phyloP scores from a whole-genome alignment of 768 basidiomycete genomes.

The Mycena polygramma region DNA sequence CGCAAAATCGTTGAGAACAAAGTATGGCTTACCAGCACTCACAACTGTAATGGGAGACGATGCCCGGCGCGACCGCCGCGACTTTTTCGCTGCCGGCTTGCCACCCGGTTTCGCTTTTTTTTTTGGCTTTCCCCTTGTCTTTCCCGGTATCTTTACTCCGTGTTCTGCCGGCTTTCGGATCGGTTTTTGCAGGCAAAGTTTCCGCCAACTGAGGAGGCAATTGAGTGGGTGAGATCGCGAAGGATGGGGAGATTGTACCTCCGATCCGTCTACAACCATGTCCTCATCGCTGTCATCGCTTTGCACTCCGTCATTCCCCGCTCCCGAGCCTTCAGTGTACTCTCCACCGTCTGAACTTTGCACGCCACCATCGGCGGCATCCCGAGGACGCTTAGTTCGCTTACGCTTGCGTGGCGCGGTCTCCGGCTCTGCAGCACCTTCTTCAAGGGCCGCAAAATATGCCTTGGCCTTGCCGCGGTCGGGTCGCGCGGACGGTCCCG shows the following conservation, averaged over 20 bases:
- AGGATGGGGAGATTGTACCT: not conserved
- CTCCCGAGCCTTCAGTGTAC: not conserved
- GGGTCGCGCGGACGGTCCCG: slow-evolving; percentile 11
- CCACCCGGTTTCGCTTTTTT: not conserved
- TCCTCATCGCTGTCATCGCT: not conserved
- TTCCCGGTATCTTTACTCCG: slow-evolving; percentile 5
- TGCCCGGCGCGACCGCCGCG: no score
- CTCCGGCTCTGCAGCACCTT: slow-evolving; percentile 8
- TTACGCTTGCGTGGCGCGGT: not conserved
- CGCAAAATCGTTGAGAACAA: no score
- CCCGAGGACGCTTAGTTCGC: not conserved
- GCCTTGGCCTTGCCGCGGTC: not conserved
- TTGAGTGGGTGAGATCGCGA: no score
- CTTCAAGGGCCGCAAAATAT: not conserved
- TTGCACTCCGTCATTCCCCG: no score
- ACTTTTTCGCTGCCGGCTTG: slow-evolving; percentile 3
- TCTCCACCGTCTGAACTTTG: not conserved
- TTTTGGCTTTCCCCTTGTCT: not conserved
- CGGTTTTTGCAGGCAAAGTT: slow-evolving; percentile 7
- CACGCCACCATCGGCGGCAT: not conserved
- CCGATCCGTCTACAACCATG: slow-evolving; percentile 13
- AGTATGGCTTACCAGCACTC: no score
- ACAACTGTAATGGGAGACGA: no score
- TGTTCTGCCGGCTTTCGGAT: slow-evolving; percentile 12
- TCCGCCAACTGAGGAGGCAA: slow-evolving; percentile 8